Conservation (phyloP, 2,329 filamentous ascomycete genomes). For the Fusarium torulosum region DNA sequence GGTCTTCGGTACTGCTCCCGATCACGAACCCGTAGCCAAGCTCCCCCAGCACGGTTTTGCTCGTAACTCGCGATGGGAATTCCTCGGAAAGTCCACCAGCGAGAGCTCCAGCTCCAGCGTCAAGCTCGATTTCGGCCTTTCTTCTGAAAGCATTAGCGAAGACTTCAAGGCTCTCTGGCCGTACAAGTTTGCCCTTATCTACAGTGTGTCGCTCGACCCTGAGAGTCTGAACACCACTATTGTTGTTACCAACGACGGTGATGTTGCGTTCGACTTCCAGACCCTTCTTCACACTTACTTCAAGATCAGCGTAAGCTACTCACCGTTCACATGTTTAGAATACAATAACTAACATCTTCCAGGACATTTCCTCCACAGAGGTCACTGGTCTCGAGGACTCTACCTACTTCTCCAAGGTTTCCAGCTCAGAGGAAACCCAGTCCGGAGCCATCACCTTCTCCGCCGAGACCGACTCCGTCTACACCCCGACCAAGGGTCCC, state of each 20-base stretch:
- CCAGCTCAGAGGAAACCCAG: constrained; percentile 74
- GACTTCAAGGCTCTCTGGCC: constrained; percentile 82
- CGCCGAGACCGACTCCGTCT: constrained; percentile 88
- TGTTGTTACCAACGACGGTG: constrained; percentile 89
- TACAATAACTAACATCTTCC: neutral
- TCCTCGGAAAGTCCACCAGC: constrained; percentile 82
- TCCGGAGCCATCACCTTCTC: constrained; percentile 75
- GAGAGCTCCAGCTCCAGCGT: constrained; percentile 73
- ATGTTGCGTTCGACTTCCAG: constrained; percentile 88
- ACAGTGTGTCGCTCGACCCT: constrained; percentile 87
- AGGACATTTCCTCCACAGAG: constrained; percentile 83
- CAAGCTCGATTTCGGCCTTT: constrained; percentile 96
- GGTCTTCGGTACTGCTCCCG: constrained; percentile 87
- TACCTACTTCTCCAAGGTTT: constrained; percentile 86
- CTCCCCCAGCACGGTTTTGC: constrained; percentile 97
- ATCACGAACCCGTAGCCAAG: constrained; percentile 79
- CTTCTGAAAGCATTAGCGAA: constrained; percentile 76
- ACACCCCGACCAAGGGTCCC: constrained; percentile 76
- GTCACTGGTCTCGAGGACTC: constrained; percentile 82
- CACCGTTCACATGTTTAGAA: neutral
- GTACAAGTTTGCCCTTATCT: constrained; percentile 88
- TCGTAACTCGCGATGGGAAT: constrained; percentile 91
- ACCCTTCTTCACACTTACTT: constrained; percentile 93
- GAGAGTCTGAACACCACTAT: constrained; percentile 83
- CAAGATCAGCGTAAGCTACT: constrained; percentile 74